These are phyloP conservation scores for Tephrocybe sp. DNA, from an alignment of 768 basidiomycete genomes.

Conservation along the genomic window DNA sequence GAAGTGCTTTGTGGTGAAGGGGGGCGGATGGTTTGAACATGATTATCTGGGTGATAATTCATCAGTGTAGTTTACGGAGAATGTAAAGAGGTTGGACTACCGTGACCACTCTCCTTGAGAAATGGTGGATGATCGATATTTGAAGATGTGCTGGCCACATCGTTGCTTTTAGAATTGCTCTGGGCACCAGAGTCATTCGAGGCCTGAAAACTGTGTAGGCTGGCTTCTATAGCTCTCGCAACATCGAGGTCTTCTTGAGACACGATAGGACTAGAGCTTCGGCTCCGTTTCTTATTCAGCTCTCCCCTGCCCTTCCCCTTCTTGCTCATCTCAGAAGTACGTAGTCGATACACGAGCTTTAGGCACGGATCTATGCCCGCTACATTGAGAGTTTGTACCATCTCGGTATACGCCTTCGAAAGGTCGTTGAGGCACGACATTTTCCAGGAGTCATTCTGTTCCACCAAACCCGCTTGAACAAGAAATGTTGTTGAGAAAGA, in stretches of 20 bases:
- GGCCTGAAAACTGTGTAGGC: slow-evolving; percentile 28
- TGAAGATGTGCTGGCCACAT: not conserved
- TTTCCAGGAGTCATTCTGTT: slow-evolving; percentile 19
- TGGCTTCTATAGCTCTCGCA: slow-evolving; percentile 46
- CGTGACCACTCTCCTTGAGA: too few relatives aligned
- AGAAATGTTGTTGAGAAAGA: slow-evolving; percentile 55
- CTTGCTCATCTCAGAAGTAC: slow-evolving; percentile 19
- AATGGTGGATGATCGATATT: too few relatives aligned
- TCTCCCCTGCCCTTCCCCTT: slow-evolving; percentile 12
- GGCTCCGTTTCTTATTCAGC: not conserved
- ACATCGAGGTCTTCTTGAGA: slow-evolving; percentile 42
- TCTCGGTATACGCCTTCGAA: slow-evolving; percentile 27
- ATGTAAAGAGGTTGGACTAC: too few relatives aligned
- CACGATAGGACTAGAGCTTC: not conserved
- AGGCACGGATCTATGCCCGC: slow-evolving; percentile 38
- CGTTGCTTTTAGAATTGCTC: not conserved
- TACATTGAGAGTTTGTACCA: slow-evolving; percentile 28
- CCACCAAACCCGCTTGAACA: slow-evolving; percentile 34
- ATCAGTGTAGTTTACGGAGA: too few relatives aligned
- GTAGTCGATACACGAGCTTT: slow-evolving; percentile 51
- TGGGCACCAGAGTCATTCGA: not conserved
- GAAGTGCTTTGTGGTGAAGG: not conserved
- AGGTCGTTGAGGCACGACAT: slow-evolving; percentile 40
- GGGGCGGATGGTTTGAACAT: not conserved
- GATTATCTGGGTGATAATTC: too few relatives aligned